Percentiles rank a stretch among this genome's conserved stretches.
Evolutionary conservation across 164 flowering plant species (phyloP).

Genomic region (Annona squamosa): DNA sequence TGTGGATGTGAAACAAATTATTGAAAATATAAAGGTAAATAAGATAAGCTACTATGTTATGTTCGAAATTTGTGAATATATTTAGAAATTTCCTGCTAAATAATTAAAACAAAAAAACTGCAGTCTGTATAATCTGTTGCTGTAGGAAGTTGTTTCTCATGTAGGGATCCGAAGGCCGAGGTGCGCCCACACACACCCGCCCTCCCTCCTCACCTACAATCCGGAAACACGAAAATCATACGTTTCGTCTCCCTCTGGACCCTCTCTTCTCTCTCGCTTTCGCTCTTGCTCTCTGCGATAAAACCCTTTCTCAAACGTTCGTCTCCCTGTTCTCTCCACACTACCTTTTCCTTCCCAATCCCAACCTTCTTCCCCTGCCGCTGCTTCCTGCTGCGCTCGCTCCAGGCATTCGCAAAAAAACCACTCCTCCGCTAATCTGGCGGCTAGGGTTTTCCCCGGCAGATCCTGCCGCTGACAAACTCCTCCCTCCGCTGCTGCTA

Average conservation of each 20-base stretch:
- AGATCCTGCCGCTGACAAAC: conserved; percentile 11
- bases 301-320: not conserved
- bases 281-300: not conserved
- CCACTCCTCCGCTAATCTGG: conserved; percentile 7
- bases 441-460: conserved; percentile 37
- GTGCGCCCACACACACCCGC: not conserved
- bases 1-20: no score
- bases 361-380: not conserved
- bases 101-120: no score
- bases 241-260: not conserved
- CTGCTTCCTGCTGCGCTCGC: not conserved
- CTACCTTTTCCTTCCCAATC: not conserved
- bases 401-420: not conserved
- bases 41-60: no score
- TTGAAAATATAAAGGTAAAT: no score
- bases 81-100: no score
- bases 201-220: not conserved
- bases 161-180: not conserved
- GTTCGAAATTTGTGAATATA: no score
- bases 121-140: no score
- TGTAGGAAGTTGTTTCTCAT: not conserved
- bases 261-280: not conserved
- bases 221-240: not conserved
- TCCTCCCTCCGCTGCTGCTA: not conserved
- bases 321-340: not conserved